Base-by-base conservation (phyloP, 2,329 filamentous ascomycete species). In the Hysterium pulicare region DNA sequence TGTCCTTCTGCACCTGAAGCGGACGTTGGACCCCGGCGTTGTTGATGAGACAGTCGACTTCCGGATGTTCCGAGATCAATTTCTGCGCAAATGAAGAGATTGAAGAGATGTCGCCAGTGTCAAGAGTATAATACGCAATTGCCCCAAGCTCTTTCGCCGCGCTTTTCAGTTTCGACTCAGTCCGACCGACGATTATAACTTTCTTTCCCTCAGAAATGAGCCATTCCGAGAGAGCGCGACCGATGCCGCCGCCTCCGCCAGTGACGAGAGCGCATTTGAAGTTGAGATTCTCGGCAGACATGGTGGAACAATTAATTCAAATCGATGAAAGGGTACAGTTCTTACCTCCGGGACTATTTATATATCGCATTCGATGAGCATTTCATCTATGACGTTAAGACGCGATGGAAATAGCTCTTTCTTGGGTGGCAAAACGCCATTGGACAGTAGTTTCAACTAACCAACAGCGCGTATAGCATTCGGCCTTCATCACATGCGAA, bases 21-120 rank as follows among this genome's bases (percentile, higher is more conserved):
- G 76, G 78, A 2, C 76, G 62, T 54, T 82, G 78, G 0, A 81
- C 74, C 2, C 77, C 78, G 0, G 78, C 78, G 41, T 82, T 81
- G 62, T 81, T 82, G 54, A 82, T 64, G 0, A 82, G 55, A 48
- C 77, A 81, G 59, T 82, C 77, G 2, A 81, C 55, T 5, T 78
- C 72, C 0, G 74, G 76, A 50, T 81, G 73, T 5, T 78, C 71
- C 2, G 46, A 48, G 3, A 67, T 71, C 32, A 81, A 54, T 13
- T 66, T 67, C 32, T 68, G 43, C 40, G 75, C 61, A 46, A 81
- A 79, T 0, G 39, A 33, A 0, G 73, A 65, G 7, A 79, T 73
- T 1, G 64, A 54, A 0, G 58, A 39, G 0, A 70, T 68, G 3
- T 73, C 61, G 39, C 77, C 72, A 0, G 74, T 77, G 53, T 82